Evolutionary conservation across 2,329 filamentous ascomycete species (phyloP).

Genomic region (Rhynchosporium secalis): DNA sequence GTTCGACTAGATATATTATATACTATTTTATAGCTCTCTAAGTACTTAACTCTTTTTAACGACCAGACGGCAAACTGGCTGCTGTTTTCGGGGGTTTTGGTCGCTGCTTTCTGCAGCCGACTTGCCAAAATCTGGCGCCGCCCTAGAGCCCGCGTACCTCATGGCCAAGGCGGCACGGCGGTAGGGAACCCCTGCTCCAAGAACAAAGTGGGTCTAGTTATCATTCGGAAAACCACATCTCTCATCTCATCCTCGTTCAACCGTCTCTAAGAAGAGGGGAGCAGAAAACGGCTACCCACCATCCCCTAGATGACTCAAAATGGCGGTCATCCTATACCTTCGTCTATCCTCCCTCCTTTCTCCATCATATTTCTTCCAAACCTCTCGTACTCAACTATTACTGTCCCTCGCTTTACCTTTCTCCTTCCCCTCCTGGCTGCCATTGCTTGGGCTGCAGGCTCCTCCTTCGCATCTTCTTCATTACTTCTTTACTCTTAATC

Average conservation of each 20-base stretch:
- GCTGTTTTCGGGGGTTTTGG: constrained; percentile 29
- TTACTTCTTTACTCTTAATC: constrained; percentile 19
- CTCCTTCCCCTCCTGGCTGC: constrained; percentile 18
- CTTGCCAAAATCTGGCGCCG: constrained; percentile 15
- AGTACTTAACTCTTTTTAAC: constrained; percentile 20
- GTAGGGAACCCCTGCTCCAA: constrained; percentile 12
- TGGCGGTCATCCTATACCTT: neutral
- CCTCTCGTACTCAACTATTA: constrained; percentile 26
- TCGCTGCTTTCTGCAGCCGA: constrained; percentile 27
- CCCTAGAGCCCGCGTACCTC: constrained; percentile 26
- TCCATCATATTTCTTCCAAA: constrained; percentile 25
- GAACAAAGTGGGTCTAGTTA: constrained; percentile 16
- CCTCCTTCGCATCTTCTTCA: constrained; percentile 10
- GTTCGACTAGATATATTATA: no score
- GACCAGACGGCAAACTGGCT: constrained; percentile 28
- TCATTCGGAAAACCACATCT: neutral
- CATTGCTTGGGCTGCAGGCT: constrained; percentile 21
- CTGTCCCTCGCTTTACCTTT: constrained; percentile 17
- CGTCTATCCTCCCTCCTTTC: constrained; percentile 21
- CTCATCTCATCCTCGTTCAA: neutral
- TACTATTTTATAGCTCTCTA: no score
- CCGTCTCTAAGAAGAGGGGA: neutral
- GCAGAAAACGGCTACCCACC: neutral
- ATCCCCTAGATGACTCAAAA: neutral
- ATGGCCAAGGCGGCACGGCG: constrained; percentile 29